These are phyloP conservation scores for Schwanniomyces etchellsii DNA, from an alignment of 1,139 yeast genomes.

Conservation along the genomic window DNA sequence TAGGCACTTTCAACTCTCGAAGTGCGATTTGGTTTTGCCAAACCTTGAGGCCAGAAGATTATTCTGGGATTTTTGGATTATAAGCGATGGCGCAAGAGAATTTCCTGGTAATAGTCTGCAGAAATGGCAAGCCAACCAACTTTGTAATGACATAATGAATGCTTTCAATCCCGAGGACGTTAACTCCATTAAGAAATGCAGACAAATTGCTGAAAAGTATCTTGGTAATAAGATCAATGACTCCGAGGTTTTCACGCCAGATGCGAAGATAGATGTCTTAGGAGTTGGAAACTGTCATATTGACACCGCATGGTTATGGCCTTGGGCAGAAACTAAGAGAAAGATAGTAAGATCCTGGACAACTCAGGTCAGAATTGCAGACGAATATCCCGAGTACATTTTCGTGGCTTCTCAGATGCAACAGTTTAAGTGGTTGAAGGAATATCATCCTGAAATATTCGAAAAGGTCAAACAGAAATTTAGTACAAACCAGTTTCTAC, in stretches of 20 bases:
- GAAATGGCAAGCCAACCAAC: constrained; percentile 73
- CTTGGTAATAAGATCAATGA: constrained; percentile 65
- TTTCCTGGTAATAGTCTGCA: constrained; percentile 72
- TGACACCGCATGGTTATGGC: constrained; percentile 98
- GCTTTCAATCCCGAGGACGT: constrained; percentile 59
- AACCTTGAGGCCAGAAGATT: constrained; percentile 75
- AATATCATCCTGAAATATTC: constrained; percentile 80
- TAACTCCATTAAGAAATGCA: constrained; percentile 49
- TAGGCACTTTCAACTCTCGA: constrained; percentile 58
- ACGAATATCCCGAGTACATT: constrained; percentile 84
- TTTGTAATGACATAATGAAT: constrained; percentile 78
- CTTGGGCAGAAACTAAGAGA: constrained; percentile 90
- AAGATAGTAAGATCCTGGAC: constrained; percentile 95
- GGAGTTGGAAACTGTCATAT: constrained; percentile 95
- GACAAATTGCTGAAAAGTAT: constrained; percentile 58
- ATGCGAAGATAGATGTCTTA: constrained; percentile 45
- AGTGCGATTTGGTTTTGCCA: constrained; percentile 79
- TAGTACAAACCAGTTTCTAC: constrained; percentile 69
- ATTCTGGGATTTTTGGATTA: constrained; percentile 77
- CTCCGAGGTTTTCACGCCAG: constrained; percentile 49
- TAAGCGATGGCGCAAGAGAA: constrained; percentile 89
- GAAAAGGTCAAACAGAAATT: constrained; percentile 59
- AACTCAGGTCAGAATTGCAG: constrained; percentile 78
- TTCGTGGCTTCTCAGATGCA: constrained; percentile 96
- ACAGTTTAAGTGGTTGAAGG: constrained; percentile 85